Evolutionary conservation across 768 basidiomycete species (phyloP).

Genomic region (Phaeotremella fagi): DNA sequence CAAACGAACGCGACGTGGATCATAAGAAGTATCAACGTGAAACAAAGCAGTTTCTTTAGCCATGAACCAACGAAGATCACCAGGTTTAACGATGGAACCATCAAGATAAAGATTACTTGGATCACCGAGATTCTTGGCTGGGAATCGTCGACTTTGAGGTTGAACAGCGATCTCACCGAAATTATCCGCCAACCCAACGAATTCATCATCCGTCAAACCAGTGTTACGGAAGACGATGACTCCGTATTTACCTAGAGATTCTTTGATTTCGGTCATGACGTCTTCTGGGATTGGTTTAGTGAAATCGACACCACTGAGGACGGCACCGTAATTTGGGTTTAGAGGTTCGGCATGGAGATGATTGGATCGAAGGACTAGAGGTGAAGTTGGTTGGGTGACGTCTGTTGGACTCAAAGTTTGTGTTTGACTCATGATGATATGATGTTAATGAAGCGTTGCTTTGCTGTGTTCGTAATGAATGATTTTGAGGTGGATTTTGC

Average conservation of each 20-base stretch:
- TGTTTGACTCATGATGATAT: background rate
- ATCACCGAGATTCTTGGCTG: constrained; percentile 14
- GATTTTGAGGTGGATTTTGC: too few relatives aligned
- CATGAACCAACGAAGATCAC: constrained; percentile 24
- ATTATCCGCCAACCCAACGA: background rate
- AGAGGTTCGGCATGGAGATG: constrained; percentile 22
- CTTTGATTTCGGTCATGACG: constrained; percentile 18
- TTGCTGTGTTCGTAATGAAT: too few relatives aligned
- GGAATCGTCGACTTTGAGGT: constrained; percentile 14
- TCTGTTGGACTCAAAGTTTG: background rate
- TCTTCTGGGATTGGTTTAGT: constrained; percentile 34
- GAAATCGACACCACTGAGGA: constrained; percentile 41
- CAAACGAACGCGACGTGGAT: constrained; percentile 24
- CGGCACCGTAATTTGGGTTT: constrained; percentile 39
- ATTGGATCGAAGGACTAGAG: background rate
- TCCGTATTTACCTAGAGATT: constrained; percentile 25
- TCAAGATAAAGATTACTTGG: constrained; percentile 22
- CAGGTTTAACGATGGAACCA: constrained; percentile 22
- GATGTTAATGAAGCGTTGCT: too few relatives aligned
- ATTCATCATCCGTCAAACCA: constrained; percentile 35
- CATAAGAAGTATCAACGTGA: constrained; percentile 24
- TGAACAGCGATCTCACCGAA: background rate
- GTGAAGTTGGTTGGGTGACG: background rate
- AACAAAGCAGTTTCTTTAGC: constrained; percentile 25
- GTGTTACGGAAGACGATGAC: constrained; percentile 45